A percentile compares a stretch with the other conserved stretches of the same genome.
phyloP scores from a whole-genome alignment of 164 flowering plant genomes.

The Chimonanthus praecox region DNA sequence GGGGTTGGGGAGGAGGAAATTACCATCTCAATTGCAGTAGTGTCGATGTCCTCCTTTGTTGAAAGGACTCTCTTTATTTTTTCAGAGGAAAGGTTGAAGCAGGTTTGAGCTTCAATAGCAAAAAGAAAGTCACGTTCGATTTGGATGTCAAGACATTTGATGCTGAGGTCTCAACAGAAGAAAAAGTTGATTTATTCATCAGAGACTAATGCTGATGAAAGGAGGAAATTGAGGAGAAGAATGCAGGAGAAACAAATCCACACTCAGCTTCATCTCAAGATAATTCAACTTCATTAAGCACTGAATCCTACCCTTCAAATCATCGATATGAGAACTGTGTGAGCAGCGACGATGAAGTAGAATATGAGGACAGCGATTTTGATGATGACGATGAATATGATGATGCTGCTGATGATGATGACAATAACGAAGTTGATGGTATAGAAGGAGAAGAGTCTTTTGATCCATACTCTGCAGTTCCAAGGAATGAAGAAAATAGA shows the following conservation, averaged over 20 bases:
- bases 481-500: conserved; percentile 19
- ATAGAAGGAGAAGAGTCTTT: conserved; percentile 14
- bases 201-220: conserved; percentile 14
- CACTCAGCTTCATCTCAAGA: not conserved
- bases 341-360: conserved; percentile 71
- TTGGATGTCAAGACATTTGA: conserved; percentile 27
- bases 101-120: conserved; percentile 22
- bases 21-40: too few species aligned
- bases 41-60: not conserved
- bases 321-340: conserved; percentile 79
- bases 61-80: not conserved
- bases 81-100: conserved; percentile 25
- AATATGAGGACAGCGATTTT: conserved; percentile 12
- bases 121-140: conserved; percentile 51
- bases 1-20: too few species aligned
- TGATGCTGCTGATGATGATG: too few species aligned
- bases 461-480: conserved; percentile 22
- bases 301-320: conserved; percentile 58
- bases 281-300: not conserved
- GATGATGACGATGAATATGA: conserved; percentile 1
- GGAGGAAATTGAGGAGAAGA: conserved; percentile 22
- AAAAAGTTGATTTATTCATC: not conserved
- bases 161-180: conserved; percentile 21
- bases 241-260: conserved; percentile 19
- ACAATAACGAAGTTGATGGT: conserved; percentile 7